Base-by-base conservation (phyloP, 202 grass and related monocot species). In the Setaria viridis region DNA sequence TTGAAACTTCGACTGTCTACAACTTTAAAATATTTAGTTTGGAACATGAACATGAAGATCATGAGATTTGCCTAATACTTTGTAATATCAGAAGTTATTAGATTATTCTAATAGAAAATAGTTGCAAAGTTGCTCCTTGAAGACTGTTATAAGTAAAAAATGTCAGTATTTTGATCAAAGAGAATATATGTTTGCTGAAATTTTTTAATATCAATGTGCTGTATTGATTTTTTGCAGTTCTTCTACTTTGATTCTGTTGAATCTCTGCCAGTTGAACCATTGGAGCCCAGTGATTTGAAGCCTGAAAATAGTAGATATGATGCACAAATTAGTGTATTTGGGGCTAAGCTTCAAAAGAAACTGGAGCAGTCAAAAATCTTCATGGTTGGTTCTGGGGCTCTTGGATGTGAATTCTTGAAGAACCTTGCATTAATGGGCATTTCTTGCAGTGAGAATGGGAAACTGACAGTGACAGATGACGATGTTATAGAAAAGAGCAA, bases 401-500 rank as follows among this genome's bases (percentile, higher is more conserved):
- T 99, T 74, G 96, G 96, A 67, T 96, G 96, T 17, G 96, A 99
- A 39, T 94, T 99, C 69, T 89, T 99, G 82, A 99, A 99, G 73
- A 99, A 99, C 87, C 58, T 99, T 56, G 96, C 91, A 6, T 67
- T 99, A 46, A 99, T 99, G 96, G 96, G 96, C 16, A 89, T 95
- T 87, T 98, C 90, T 39, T 98, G 93, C 68, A 81, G 78, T 70
- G 58, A 76, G 19, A 87, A 86, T 78, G 93, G 95, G 54, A 95
- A 89, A 47, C 85, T 98, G 48, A 98, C 87, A 15, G 72, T 95
- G 82, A 98, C 95, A 80, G 95, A 98, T 91, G 95, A 98, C 71
- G 93, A 98, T 91, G 88, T 98, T 25, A 98, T 95, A 87, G 92
- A 98, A 85, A 98, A 93, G 81, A 98, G 95, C 73, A 98, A 98